Conservation (phyloP, 768 basidiomycete species). For the Calvatia gigantea region DNA sequence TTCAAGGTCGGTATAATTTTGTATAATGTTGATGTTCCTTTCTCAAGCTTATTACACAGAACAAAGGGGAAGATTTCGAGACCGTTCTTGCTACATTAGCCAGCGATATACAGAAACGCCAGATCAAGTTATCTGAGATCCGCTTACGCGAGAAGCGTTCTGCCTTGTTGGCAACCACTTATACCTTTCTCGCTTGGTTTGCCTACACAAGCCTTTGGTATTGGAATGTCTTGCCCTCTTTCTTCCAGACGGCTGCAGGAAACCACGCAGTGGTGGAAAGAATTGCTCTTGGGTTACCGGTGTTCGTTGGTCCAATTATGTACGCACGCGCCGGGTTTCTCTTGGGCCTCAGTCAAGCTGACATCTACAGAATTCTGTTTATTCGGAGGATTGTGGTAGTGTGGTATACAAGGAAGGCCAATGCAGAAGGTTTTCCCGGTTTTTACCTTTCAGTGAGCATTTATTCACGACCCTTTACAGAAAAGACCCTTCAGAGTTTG, state of each 20-base stretch:
- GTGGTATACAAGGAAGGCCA: slow-evolving; percentile 79
- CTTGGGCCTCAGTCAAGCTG: background rate
- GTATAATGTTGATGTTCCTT: background rate
- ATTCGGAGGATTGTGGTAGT: slow-evolving; percentile 77
- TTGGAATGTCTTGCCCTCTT: slow-evolving; percentile 46
- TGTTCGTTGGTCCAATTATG: slow-evolving; percentile 75
- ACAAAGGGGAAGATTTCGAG: slow-evolving; percentile 73
- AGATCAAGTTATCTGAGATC: slow-evolving; percentile 75
- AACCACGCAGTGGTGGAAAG: slow-evolving; percentile 33
- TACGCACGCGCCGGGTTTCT: slow-evolving; percentile 41
- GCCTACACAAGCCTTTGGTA: slow-evolving; percentile 77
- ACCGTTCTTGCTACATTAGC: slow-evolving; percentile 65
- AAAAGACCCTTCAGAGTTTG: slow-evolving; percentile 71
- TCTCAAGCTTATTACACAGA: slow-evolving; percentile 26
- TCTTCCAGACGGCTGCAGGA: slow-evolving; percentile 25
- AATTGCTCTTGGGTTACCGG: slow-evolving; percentile 49
- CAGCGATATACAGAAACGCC: slow-evolving; percentile 66
- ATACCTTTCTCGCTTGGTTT: slow-evolving; percentile 72
- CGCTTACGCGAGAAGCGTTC: slow-evolving; percentile 81
- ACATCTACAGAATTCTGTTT: slow-evolving; percentile 54
- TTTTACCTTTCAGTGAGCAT: background rate
- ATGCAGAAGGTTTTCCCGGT: slow-evolving; percentile 66
- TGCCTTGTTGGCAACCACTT: slow-evolving; percentile 73
- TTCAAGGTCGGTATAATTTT: slow-evolving; percentile 22
- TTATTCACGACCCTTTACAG: slow-evolving; percentile 35